Evolutionary conservation across 176 grass and related monocot species (phyloP), one percentile per base, ranked within the genome.

Genomic region (Ensete ventricosum): DNA sequence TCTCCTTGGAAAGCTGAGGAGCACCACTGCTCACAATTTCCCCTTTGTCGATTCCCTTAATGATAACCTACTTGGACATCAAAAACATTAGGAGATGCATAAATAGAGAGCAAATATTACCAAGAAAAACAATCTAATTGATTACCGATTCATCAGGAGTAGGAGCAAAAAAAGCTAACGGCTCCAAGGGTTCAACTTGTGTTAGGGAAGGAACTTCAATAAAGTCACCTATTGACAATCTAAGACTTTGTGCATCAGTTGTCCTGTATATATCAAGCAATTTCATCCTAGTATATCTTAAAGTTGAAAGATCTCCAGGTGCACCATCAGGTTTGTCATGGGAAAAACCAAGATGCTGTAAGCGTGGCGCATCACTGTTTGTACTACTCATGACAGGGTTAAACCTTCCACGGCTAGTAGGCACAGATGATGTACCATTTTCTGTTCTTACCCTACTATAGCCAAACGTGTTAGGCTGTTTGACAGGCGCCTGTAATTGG

Each of bases 41-140:
- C 13, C 96, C 96, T 85, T 99, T 99, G 57, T 99, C 91, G 68
- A 99, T 99, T 79, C 91, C 96, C 76, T 99, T 99, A 71, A 99
- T 72, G 77, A 91, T 78, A 43, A 84, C 81, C 96, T 99, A 77
- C 48, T 55, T 59, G 82, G 50, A 43, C 17, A 85, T 14, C 50
- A 80, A 2, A 72, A 79, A 25, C 8, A 74, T 79, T 77, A 74
- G 71, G 55, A 53, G 57, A 54, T 27, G 17, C 23, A 57, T 4
- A 16, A 74, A 16, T 58, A 75, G 6, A 55, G 50, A 71, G 64
- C n/a, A 50, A 50, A n/a, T 4, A 19, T 1, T 13, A 10, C 54
- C 16, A 14, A 82, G 11, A 79, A 55, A 82, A 71, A 78, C 19
- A 62, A 71, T 62, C 64, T 24, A 50, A 60, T 81, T 73, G 64